Percentiles rank a stretch among this genome's conserved stretches.
phyloP scores from a whole-genome alignment of 352 stramenopile species.

The Pythium dissimile region DNA sequence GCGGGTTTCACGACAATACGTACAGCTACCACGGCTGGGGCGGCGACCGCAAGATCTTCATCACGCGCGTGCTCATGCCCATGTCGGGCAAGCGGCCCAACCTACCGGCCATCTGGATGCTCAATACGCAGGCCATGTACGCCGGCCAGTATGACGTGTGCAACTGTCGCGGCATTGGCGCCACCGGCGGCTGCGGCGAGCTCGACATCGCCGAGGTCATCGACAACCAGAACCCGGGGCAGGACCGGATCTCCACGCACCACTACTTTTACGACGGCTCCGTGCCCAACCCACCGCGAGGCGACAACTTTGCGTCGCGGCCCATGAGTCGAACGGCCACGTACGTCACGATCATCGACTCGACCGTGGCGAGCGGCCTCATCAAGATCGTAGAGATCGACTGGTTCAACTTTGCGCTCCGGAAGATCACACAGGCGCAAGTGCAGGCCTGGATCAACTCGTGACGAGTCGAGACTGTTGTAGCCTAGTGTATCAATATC shows the following conservation, averaged over 20 bases:
- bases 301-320: slow-evolving; percentile 52
- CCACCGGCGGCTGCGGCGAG: slow-evolving; percentile 52
- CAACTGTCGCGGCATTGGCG: slow-evolving; percentile 61
- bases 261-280: slow-evolving; percentile 64
- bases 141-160: slow-evolving; percentile 49
- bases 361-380: slow-evolving; percentile 28
- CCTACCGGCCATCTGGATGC: slow-evolving; percentile 55
- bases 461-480: not conserved
- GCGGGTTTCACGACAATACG: slow-evolving; percentile 25
- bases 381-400: slow-evolving; percentile 66
- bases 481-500: too few relatives aligned
- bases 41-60: slow-evolving; percentile 63
- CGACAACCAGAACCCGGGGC: slow-evolving; percentile 27
- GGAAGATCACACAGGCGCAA: not conserved
- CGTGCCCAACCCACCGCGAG: slow-evolving; percentile 18
- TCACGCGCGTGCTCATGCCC: slow-evolving; percentile 58
- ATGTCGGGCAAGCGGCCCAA: slow-evolving; percentile 26
- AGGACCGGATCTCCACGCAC: slow-evolving; percentile 47
- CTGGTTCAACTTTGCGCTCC: slow-evolving; percentile 38
- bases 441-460: slow-evolving; percentile 17
- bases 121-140: slow-evolving; percentile 53
- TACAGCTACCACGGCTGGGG: slow-evolving; percentile 63
- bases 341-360: slow-evolving; percentile 65
- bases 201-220: slow-evolving; percentile 71
- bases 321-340: slow-evolving; percentile 29